Evolutionary conservation across 2,329 filamentous ascomycete species (phyloP).

Genomic region (Teratosphaeria viscida): DNA sequence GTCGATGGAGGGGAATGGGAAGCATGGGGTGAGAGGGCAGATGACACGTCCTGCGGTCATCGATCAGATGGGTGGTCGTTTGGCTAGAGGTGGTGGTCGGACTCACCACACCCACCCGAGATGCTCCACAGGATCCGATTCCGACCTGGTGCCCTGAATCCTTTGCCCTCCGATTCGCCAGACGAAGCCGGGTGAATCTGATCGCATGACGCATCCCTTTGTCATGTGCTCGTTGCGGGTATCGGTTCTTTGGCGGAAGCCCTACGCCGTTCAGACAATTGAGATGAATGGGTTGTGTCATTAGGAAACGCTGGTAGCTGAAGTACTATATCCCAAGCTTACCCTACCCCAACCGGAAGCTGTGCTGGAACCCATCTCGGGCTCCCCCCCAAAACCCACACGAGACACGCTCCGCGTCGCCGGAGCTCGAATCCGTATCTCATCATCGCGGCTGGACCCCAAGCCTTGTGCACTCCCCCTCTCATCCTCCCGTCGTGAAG

Average conservation of each 20-base stretch:
- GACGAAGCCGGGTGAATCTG: neutral
- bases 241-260: neutral
- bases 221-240: neutral
- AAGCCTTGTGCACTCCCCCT: neutral
- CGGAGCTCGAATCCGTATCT: neutral
- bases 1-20: slow-evolving; percentile 43
- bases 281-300: neutral
- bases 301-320: neutral
- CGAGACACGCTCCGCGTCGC: neutral
- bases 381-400: neutral
- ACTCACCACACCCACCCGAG: slow-evolving; percentile 34
- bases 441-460: neutral
- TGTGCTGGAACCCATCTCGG: neutral
- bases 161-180: slow-evolving; percentile 43
- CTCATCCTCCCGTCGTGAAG: neutral
- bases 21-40: slow-evolving; percentile 54
- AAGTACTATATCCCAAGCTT: neutral
- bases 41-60: slow-evolving; percentile 37
- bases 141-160: slow-evolving; percentile 50
- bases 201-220: neutral
- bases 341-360: neutral
- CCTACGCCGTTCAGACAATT: neutral
- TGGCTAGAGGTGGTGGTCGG: neutral
- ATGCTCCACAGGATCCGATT: slow-evolving; percentile 53
- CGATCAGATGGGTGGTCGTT: neutral